A percentile compares a stretch with the other conserved stretches of the same genome.
phyloP scores from a whole-genome alignment of 106 monocot species.

The Dendrobium huoshanense region DNA sequence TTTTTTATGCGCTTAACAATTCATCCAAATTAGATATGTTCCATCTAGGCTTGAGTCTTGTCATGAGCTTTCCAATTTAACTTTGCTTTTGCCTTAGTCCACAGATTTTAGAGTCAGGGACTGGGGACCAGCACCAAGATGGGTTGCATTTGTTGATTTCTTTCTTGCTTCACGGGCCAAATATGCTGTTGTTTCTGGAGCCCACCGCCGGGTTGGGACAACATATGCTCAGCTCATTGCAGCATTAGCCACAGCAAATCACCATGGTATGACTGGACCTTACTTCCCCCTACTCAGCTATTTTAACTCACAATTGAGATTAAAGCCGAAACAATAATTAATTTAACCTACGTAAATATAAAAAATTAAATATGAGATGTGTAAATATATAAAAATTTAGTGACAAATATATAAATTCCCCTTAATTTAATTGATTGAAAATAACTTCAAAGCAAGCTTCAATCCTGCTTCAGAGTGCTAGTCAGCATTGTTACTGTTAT shows the following conservation, averaged over 20 bases:
- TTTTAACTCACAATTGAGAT: not conserved
- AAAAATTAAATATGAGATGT: too few species aligned
- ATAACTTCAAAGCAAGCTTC: too few species aligned
- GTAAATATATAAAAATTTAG: too few species aligned
- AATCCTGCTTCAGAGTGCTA: too few species aligned
- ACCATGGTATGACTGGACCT: conserved; percentile 33
- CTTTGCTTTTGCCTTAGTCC: conserved; percentile 6
- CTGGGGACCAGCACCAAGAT: conserved; percentile 98
- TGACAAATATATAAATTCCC: too few species aligned
- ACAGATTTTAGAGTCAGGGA: conserved; percentile 71
- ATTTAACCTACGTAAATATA: not conserved
- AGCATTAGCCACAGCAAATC: conserved; percentile 73
- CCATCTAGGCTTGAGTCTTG: too few species aligned
- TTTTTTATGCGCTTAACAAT: too few species aligned
- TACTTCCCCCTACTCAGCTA: not conserved
- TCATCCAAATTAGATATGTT: too few species aligned
- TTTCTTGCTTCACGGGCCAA: conserved; percentile 92
- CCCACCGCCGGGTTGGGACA: conserved; percentile 94
- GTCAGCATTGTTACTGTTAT: too few species aligned
- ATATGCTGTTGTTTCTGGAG: conserved; percentile 81
- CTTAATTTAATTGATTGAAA: too few species aligned
- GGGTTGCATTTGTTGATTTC: conserved; percentile 97
- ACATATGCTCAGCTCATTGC: conserved; percentile 91
- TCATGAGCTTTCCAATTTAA: too few species aligned
- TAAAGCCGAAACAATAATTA: not conserved